Percentiles rank a stretch among this genome's conserved stretches.
Conservation (phyloP, 1,284 basidiomycete genomes). For the Pascua sp. region DNA sequence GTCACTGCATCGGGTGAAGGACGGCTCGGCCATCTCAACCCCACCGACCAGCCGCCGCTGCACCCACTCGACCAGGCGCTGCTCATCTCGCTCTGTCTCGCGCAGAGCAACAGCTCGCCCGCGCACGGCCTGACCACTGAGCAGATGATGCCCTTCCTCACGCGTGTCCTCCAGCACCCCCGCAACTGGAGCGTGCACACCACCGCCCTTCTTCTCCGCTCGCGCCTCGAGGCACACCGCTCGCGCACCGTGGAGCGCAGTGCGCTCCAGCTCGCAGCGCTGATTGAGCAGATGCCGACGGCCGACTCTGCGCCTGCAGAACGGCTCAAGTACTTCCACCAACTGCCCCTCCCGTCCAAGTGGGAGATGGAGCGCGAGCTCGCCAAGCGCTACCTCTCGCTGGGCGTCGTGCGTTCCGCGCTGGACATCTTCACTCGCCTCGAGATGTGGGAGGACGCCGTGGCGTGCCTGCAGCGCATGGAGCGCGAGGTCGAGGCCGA, state of each 20-base stretch:
- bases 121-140: constrained; percentile 78
- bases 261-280: constrained; percentile 81
- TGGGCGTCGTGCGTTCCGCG: constrained; percentile 82
- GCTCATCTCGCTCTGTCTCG: constrained; percentile 81
- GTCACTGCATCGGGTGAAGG: constrained; percentile 48
- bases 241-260: constrained; percentile 87
- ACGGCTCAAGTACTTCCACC: constrained; percentile 72
- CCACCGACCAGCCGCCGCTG: constrained; percentile 75
- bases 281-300: constrained; percentile 91
- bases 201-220: constrained; percentile 84
- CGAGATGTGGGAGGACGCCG: constrained; percentile 97
- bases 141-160: constrained; percentile 85
- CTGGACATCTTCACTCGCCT: constrained; percentile 85
- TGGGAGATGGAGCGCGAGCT: constrained; percentile 91
- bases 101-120: constrained; percentile 82
- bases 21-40: constrained; percentile 62
- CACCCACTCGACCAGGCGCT: constrained; percentile 89
- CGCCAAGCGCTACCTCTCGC: constrained; percentile 69
- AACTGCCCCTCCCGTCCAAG: constrained; percentile 72
- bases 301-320: constrained; percentile 62
- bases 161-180: constrained; percentile 79
- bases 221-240: constrained; percentile 77
- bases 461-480: constrained; percentile 74
- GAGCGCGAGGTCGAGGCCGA: constrained; percentile 74
- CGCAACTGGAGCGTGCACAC: constrained; percentile 92